phyloP scores from a whole-genome alignment of 1,284 basidiomycete genomes.

The Malassezia restricta region DNA sequence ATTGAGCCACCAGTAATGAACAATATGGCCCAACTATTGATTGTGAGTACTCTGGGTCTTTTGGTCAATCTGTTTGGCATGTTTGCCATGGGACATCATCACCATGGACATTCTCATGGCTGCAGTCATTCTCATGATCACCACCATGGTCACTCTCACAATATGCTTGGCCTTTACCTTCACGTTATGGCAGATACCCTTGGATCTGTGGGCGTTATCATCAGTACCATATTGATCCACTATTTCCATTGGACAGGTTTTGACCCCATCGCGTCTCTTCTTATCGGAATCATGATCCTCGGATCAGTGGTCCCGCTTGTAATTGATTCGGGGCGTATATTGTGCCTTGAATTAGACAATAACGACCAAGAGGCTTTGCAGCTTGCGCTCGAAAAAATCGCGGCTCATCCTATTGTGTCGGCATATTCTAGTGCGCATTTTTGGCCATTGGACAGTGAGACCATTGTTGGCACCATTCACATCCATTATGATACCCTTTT shows the following conservation, averaged over 20 bases:
- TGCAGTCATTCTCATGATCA: slow-evolving; percentile 1
- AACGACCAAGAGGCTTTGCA: slow-evolving; percentile 59
- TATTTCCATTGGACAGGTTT: slow-evolving; percentile 99
- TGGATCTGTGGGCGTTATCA: slow-evolving; percentile 93
- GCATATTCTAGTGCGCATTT: slow-evolving; percentile 73
- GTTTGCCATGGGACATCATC: slow-evolving; percentile 74
- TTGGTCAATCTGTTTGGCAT: slow-evolving; percentile 94
- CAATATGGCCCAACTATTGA: slow-evolving; percentile 78
- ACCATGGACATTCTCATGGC: slow-evolving; percentile 22
- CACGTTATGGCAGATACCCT: slow-evolving; percentile 51
- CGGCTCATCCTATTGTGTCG: slow-evolving; percentile 57
- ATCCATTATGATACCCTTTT: slow-evolving; percentile 16
- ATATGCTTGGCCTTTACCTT: slow-evolving; percentile 98
- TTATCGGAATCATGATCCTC: slow-evolving; percentile 88
- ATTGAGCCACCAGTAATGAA: slow-evolving; percentile 89
- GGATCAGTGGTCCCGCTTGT: slow-evolving; percentile 90
- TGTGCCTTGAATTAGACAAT: slow-evolving; percentile 70
- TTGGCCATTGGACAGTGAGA: slow-evolving; percentile 86
- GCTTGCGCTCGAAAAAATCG: slow-evolving; percentile 60
- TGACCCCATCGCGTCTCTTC: slow-evolving; percentile 91
- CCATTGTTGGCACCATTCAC: slow-evolving; percentile 68
- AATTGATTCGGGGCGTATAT: slow-evolving; percentile 75
- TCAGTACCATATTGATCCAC: slow-evolving; percentile 88
- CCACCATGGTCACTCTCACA: slow-evolving; percentile 57
- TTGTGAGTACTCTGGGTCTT: slow-evolving; percentile 77